Base-by-base conservation (phyloP, 2,329 filamentous ascomycete species). In the Aspergillus clavatus region DNA sequence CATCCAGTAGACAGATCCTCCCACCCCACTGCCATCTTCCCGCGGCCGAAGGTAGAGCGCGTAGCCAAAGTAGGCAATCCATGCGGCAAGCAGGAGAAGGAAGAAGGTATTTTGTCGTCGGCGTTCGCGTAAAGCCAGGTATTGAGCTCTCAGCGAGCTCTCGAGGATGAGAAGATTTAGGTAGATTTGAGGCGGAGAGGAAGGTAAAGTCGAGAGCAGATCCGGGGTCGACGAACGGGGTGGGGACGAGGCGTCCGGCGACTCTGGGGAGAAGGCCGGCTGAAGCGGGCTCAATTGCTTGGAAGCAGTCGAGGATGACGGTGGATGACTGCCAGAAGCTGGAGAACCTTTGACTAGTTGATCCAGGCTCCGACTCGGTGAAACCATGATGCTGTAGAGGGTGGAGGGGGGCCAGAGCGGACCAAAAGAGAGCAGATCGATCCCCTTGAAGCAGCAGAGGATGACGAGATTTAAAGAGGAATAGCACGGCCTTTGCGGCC, bases 151-250 rank as follows among this genome's bases (percentile, higher is more conserved):
- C 27, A 98, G 76, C 4, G 89, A 95, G 39, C 89, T 89, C 68
- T 98, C 93, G 68, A 98, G 87, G 59, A 98, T 94, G 47, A 98
- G 80, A 19, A 98, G 84, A 70, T 98, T 98, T 60, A 98, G 83
- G 72, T 98, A 98, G 63, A 98, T 96, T 75, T 95, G 93, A 43
- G 89, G 88, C 37, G 90, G 90, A 12, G 88, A 89, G 62, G 87
- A 91, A n/a, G 90, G 90, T 12, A 91, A 82, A 50, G 84, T 82
- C 58, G 83, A 84, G 51, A 91, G 79, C 22, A 89, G 88, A 64
- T 94, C 89, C 46, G 71, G 67, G 46, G 72, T 65, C 59, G 56
- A 72, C 55, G 53, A 72, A 57, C 52, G 73, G 66, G 53, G 65
- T 55, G 61, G 74, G 70, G 58, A 73, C 67, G 60, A 69, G 71